These are phyloP conservation scores for Lotus japonicus DNA, from an alignment of 306 rosid species.

Conservation along the genomic window DNA sequence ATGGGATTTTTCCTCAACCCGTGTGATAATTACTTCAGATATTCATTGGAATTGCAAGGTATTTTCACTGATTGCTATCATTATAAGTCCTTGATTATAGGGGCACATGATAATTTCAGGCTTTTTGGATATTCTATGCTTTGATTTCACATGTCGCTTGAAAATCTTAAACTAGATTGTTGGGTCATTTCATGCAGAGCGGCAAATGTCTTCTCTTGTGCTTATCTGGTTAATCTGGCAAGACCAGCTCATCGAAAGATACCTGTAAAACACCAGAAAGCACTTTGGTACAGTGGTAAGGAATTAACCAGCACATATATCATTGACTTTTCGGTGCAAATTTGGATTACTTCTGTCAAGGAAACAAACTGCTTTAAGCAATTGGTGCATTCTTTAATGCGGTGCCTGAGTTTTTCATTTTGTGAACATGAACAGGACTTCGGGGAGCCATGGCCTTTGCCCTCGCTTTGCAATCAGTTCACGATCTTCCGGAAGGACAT, in stretches of 20 bases:
- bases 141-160: slow-evolving; percentile 1
- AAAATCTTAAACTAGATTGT: slow-evolving; percentile 2
- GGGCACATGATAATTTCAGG: slow-evolving; percentile 8
- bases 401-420: slow-evolving; percentile 1
- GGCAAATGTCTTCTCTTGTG: slow-evolving; percentile 90
- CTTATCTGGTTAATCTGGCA: slow-evolving; percentile 78
- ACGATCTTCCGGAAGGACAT: slow-evolving; percentile 98
- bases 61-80: slow-evolving; percentile 19
- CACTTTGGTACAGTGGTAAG: slow-evolving; percentile 98
- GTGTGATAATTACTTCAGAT: slow-evolving; percentile 42
- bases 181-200: slow-evolving; percentile 59
- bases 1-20: slow-evolving; percentile 57
- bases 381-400: slow-evolving; percentile 2
- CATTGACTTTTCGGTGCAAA: slow-evolving; percentile 8
- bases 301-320: not conserved
- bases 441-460: slow-evolving; percentile 99
- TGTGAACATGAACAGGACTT: slow-evolving; percentile 59
- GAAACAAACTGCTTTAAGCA: not conserved
- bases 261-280: slow-evolving; percentile 80
- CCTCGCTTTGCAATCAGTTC: slow-evolving; percentile 93
- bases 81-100: slow-evolving; percentile 4
- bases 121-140: slow-evolving; percentile 7
- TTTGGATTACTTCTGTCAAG: slow-evolving; percentile 8
- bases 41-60: slow-evolving; percentile 93
- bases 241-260: slow-evolving; percentile 78